These are phyloP conservation scores for Microthlaspi erraticum DNA, from an alignment of 345 rosid genomes.

Conservation along the genomic window DNA sequence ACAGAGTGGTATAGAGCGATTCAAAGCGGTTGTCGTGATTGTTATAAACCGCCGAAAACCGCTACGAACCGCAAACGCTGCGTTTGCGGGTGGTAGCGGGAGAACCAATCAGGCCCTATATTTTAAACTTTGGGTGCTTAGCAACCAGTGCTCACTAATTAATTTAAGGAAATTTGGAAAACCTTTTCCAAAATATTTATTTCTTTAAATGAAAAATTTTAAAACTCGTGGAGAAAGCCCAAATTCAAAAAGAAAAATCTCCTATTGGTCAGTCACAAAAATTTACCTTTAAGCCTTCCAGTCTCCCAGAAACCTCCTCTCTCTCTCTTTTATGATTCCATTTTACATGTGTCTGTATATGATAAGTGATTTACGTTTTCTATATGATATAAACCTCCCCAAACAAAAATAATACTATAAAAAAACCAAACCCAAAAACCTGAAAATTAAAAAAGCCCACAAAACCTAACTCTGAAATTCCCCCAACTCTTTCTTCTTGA, in stretches of 20 bases:
- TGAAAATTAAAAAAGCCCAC: constrained; percentile 3
- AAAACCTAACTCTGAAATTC: constrained; percentile 1
- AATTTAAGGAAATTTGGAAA: constrained; percentile 1
- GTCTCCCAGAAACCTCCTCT: constrained; percentile 22
- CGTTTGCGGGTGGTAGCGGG: too few species aligned
- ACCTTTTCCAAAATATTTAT: constrained; percentile 13
- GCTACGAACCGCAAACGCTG: too few species aligned
- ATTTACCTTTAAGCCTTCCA: constrained; percentile 18
- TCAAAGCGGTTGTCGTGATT: too few species aligned
- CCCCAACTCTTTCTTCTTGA: neutral
- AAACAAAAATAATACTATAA: neutral
- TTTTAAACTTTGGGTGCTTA: constrained; percentile 3
- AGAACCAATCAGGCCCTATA: too few species aligned
- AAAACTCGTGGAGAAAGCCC: neutral
- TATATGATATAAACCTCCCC: neutral
- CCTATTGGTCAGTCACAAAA: constrained; percentile 18
- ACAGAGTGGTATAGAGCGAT: too few species aligned
- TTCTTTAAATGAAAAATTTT: constrained; percentile 5
- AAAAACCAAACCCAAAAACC: neutral
- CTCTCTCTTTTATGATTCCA: constrained; percentile 2
- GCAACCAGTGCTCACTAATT: neutral
- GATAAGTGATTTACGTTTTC: neutral
- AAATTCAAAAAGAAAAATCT: neutral
- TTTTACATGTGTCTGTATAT: constrained; percentile 15
- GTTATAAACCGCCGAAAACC: too few species aligned